Conservation (phyloP, 2,329 filamentous ascomycete genomes). For the Colletotrichum zoysiae region DNA sequence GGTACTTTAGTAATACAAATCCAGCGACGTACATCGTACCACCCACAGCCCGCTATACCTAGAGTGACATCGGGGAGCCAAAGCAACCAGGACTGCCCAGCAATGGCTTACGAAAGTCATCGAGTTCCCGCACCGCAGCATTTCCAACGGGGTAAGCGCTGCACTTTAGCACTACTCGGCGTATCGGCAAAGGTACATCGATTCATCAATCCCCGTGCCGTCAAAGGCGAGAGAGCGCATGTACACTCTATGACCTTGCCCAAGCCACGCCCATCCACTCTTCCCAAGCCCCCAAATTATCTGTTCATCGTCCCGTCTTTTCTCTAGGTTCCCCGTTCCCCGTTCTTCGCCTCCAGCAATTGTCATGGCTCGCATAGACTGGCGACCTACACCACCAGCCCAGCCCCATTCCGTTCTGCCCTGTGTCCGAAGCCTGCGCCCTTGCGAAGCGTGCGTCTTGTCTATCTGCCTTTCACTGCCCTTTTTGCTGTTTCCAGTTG, state of each 20-base stretch:
- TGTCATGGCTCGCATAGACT: constrained; percentile 22
- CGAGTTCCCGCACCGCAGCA: constrained; percentile 5
- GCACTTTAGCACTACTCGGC: background rate
- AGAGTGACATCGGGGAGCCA: constrained; percentile 11
- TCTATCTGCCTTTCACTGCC: background rate
- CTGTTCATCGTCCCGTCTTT: constrained; percentile 36
- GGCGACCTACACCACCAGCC: constrained; percentile 29
- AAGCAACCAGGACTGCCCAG: constrained; percentile 15
- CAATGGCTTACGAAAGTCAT: constrained; percentile 7
- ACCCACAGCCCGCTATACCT: constrained; percentile 6
- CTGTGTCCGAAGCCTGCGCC: constrained; percentile 12
- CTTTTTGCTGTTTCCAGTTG: background rate
- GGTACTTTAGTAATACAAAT: background rate
- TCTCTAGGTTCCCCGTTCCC: constrained; percentile 15
- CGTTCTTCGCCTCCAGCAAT: constrained; percentile 31
- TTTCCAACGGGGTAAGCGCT: background rate
- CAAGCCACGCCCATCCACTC: constrained; percentile 27
- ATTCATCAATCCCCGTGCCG: background rate
- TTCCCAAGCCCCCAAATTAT: constrained; percentile 40
- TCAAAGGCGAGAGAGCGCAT: background rate
- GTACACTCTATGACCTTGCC: constrained; percentile 3
- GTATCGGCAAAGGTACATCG: background rate
- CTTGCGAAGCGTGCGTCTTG: constrained; percentile 3
- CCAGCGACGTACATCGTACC: background rate
- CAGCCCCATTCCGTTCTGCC: constrained; percentile 1